Base-by-base conservation (phyloP, 805 yeast species). In the Monosporozyma servazzii region DNA sequence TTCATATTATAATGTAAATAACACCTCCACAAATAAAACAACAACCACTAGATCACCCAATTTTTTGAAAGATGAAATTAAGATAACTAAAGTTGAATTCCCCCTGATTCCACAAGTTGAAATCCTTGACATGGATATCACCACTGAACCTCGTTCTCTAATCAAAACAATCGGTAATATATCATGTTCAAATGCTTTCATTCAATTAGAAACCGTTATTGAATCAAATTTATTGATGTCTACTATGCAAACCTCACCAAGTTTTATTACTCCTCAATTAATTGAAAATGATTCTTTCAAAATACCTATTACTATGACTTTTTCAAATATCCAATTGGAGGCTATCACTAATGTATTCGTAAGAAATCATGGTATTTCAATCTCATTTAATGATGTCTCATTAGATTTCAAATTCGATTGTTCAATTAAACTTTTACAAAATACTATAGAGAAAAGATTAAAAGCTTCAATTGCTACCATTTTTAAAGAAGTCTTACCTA, bases 311-410 rank as follows among this genome's bases (percentile, higher is more conserved):
- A 64, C 65, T 4, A 64, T 68, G 65, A 62, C 64, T 3, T 68
- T 68, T 51, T 58, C 60, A 20, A 60, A 62, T 21, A 65, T 67
- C 36, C 59, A 60, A 21, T 54, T 68, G 37, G 70, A 68, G 49
- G 67, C 71, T 2, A 68, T 68, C 17, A 61, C 66, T 9, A 67
- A 68, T 53, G 58, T 65, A 1, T 66, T 65, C 51, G 64, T 66
- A 42, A 62, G 65, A 53, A 59, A 64, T 43, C 58, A 62, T 20
- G 68, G 70, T 15, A 55, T 68, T 7, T 65, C 69, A 23, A 58
- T 68, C 15, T 65, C 71, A n/a, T 68, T 68, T 53, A 68, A 68
- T 51, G 71, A 68, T 55, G 71, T 68, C 7, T 58, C 62, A 33
- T 51, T 68, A 27, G 69, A 67, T 52, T 68, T 68, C 47, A 56